Evolutionary conservation across 495 filamentous ascomycete genomes (phyloP), one percentile per base, ranked within the genome.

Genomic region (Lichina pygmaea): DNA sequence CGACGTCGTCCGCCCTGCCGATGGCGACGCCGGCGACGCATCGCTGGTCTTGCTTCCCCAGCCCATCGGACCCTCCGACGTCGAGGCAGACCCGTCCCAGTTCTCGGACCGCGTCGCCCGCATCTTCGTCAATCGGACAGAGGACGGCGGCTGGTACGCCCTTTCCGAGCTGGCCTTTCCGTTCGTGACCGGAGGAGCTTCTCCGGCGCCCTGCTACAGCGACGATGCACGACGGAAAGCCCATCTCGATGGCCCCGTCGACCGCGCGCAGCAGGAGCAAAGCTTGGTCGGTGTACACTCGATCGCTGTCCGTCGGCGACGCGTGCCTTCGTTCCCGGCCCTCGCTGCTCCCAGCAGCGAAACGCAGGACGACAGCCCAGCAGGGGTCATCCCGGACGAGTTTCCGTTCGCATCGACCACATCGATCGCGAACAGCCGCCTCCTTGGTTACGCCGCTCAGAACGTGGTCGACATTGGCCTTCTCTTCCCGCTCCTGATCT

Each of bases 141-240:
- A 79, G 50, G 66, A 66, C 36, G 86, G 84, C 36, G 77, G 81
- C 48, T 94, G 86, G 83, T 97, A 86, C 59, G 89, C 86, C 13
- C 71, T 97, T 59, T 93, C 89, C 0, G 86, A 91, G 44, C 70
- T 59, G 46, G 77, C 72, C 5, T 97, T 93, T 52, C 89, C 89
- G 7, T 57, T 81, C 7, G 78, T 86, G 16, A 75, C 84, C 8
- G 71, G 79, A 17, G 71, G 74, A 6, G 75, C 77, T 5, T 58
- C 64, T 48, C 60, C 64, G 48, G 85, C 85, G 1, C 65, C 67
- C 44, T 74, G 73, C 50, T 74, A 77, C 48, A 64, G 65, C 37
- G 64, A 38, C 9, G 44, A 68, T 43, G 10, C 2, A 15, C 36
- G 13, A 11, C 11, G 13, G 2, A 39, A 15, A 3, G 36, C 10